Evolutionary conservation across 768 basidiomycete species (phyloP), one percentile per base, ranked within the genome.

Genomic region (Panellus pusillus): DNA sequence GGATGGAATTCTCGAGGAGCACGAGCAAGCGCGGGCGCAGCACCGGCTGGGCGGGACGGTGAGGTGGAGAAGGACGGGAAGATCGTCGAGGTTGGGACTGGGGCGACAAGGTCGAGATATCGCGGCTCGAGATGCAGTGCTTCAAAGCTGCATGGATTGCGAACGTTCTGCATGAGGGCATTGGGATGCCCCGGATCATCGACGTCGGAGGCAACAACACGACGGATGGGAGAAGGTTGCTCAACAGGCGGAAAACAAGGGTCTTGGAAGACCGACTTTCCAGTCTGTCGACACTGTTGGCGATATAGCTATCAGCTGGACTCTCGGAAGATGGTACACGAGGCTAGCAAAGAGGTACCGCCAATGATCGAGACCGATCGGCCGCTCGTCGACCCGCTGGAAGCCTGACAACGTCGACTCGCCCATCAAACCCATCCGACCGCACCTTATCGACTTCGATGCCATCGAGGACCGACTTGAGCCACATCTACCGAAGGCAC

Each of bases 71-170:
- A 80, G 64, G 72, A 77, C 49, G 87, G 86, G 17, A 67, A 81
- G 54, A 68, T 88, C 12, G 78, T 89, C n/a, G 78, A 77, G 24
- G 77, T 79, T 4, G 86, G n/a, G 0, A 79, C 59, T 91, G 89
- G 90, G 81, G 81, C 19, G 75, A 83, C 36, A 73, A 82, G 50
- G 86, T 96, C 53, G 95, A 95, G 67, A 70, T 91, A 32, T 81
- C 90, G 19, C 82, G 96, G 42, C 72, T 99, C 54, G 84, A 96
- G 72, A 91, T 96, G 90, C 97, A 98, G 67, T 99, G 97, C 68
- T 99, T 99, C 85, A 99, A 99, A 70, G 93, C 96, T 1, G 95
- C 97, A 2, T 99, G 97, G 97, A 81, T 99, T 50, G 86, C 89
- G 47, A 98, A 98, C 69, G 89, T 99, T 35, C 71, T 99, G 2